These are phyloP conservation scores for Teratosphaeria pseudoeucalypti DNA, from an alignment of 2,329 filamentous ascomycete genomes.

Conservation along the genomic window DNA sequence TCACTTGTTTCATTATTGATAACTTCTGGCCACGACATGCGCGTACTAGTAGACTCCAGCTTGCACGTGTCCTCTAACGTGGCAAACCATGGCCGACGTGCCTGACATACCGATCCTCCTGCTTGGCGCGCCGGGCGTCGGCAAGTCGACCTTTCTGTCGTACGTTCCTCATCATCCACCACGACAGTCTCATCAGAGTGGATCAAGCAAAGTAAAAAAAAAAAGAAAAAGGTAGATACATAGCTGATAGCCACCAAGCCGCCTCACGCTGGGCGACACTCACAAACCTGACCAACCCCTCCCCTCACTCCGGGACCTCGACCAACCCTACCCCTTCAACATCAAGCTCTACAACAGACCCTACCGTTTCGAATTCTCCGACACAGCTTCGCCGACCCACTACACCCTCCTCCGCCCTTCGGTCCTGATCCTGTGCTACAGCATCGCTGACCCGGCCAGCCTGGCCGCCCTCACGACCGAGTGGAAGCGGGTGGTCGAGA, in stretches of 20 bases:
- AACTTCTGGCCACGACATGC: too few species aligned
- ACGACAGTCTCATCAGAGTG: neutral
- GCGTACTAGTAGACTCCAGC: neutral
- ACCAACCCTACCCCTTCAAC: slow-evolving; percentile 51
- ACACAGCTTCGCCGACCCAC: slow-evolving; percentile 47
- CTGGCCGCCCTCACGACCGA: slow-evolving; percentile 36
- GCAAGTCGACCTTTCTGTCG: slow-evolving; percentile 55
- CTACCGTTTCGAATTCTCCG: slow-evolving; percentile 46
- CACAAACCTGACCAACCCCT: slow-evolving; percentile 16
- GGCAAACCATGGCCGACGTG: neutral
- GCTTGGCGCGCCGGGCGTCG: slow-evolving; percentile 48
- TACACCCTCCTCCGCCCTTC: slow-evolving; percentile 45
- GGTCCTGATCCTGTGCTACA: slow-evolving; percentile 49
- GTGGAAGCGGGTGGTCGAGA: slow-evolving; percentile 37
- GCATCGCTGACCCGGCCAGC: slow-evolving; percentile 43
- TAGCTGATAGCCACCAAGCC: slow-evolving; percentile 5
- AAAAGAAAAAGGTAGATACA: neutral
- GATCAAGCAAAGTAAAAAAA: neutral
- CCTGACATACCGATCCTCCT: slow-evolving; percentile 42
- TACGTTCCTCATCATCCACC: slow-evolving; percentile 29
- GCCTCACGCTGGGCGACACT: slow-evolving; percentile 23
- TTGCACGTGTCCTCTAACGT: neutral
- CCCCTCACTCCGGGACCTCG: slow-evolving; percentile 40
- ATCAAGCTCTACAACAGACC: slow-evolving; percentile 46
- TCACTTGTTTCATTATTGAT: neutral